Evolutionary conservation across 352 stramenopile species (phyloP), one percentile per base, ranked within the genome.

Genomic region (Globisporangium heterothallicum): DNA sequence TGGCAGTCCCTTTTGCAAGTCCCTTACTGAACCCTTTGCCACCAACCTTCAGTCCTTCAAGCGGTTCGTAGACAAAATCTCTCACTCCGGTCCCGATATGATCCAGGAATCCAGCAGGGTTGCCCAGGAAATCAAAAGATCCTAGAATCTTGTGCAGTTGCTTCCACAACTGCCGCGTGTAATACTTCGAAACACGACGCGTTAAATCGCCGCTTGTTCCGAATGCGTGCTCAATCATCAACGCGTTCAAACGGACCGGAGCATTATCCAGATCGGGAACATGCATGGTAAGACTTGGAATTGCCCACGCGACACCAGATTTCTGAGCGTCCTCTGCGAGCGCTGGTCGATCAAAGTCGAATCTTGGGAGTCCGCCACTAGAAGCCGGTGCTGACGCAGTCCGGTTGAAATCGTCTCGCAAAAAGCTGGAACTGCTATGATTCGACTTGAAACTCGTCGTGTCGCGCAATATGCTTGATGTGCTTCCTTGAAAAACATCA

Each of bases 21-120:
- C 85, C 85, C 53, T 88, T 87, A 51, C 85, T 86, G 48, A 95
- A 94, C 10, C 83, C 80, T 54, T 93, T 90, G 7, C 84, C 83
- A 18, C 85, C 85, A 22, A 90, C 82, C 41, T 96, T 94, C 14
- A 97, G 68, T 27, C 91, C 91, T 63, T 98, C 85, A 18, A 98
- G 80, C 16, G 95, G 94, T 61, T 98, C 95, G 60, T 98, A 98
- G 42, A 98, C 97, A 56, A 98, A 98, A 56, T 98, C 91, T 41
- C 90, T 78, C 34, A 98, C 92, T 42, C 94, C 95, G 22, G 88
- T 97, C 36, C 95, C 95, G 59, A 98, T 89, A 57, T 98, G 97
- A 24, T 96, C 88, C 44, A 98, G 63, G 46, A 96, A 88, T 0
- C 84, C 84, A 13, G 94, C 85, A 13, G 84, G 83, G 38, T 94